Percentiles rank a stretch among this genome's conserved stretches.
Conservation (phyloP, 2,329 filamentous ascomycete genomes). For the Hymenoscyphus linearis region DNA sequence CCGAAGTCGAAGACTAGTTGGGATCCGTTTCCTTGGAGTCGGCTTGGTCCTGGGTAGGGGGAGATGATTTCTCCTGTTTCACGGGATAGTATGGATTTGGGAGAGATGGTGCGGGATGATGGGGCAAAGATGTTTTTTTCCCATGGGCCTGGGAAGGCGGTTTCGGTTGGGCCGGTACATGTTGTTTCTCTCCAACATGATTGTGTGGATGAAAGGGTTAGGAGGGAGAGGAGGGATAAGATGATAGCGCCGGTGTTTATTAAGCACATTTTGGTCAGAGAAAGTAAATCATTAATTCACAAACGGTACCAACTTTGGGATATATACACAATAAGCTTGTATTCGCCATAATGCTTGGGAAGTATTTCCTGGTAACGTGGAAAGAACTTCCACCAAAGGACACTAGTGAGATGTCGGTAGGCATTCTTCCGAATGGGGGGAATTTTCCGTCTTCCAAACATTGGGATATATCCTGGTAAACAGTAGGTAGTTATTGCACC, state of each 20-base stretch:
- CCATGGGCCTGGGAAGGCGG: slow-evolving; percentile 54
- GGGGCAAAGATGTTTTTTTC: slow-evolving; percentile 53
- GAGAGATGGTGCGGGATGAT: slow-evolving; percentile 43
- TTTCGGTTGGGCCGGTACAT: slow-evolving; percentile 44
- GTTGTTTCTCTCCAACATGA: slow-evolving; percentile 51
- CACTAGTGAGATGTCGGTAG: neutral
- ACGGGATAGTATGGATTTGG: slow-evolving; percentile 39
- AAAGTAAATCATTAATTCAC: neutral
- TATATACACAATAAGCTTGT: neutral
- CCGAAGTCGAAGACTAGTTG: slow-evolving; percentile 54
- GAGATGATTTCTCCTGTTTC: slow-evolving; percentile 30
- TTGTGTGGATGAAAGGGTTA: slow-evolving; percentile 9
- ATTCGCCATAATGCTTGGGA: neutral
- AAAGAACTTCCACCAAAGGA: neutral
- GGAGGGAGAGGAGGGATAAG: slow-evolving; percentile 3
- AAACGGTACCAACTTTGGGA: neutral
- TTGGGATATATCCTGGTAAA: neutral
- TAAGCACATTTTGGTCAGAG: neutral
- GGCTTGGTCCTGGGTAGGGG: slow-evolving; percentile 10
- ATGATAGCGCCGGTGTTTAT: neutral
- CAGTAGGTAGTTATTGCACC: neutral
- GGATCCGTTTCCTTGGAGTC: slow-evolving; percentile 40
- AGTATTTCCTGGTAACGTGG: neutral
- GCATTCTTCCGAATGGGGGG: neutral
- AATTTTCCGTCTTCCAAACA: neutral